These are phyloP conservation scores for Rhizopus arrhizus DNA, from an alignment of 371 early-diverging fungal genomes.

Conservation along the genomic window DNA sequence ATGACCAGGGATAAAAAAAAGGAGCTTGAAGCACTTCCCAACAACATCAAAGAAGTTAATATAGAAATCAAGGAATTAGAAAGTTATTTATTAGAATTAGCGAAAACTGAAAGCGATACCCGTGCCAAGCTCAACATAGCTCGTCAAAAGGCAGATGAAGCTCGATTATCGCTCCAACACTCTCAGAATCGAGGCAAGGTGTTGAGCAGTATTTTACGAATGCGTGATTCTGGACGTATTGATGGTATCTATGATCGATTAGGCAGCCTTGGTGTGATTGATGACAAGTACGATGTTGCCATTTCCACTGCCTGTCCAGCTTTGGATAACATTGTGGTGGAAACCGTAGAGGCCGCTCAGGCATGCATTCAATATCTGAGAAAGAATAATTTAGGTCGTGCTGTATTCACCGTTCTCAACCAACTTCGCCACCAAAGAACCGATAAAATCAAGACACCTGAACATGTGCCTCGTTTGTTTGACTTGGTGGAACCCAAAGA, in stretches of 20 bases:
- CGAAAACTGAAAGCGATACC: constrained; percentile 32
- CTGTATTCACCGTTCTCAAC: constrained; percentile 89
- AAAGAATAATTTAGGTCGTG: constrained; percentile 86
- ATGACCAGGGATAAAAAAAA: constrained; percentile 29
- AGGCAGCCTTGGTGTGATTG: constrained; percentile 96
- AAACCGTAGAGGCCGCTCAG: constrained; percentile 91
- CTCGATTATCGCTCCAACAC: constrained; percentile 62
- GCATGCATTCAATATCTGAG: constrained; percentile 92
- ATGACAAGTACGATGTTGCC: constrained; percentile 95
- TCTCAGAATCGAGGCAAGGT: constrained; percentile 79
- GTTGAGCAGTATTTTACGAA: constrained; percentile 70
- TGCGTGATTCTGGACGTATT: constrained; percentile 81
- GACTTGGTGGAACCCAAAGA: constrained; percentile 88
- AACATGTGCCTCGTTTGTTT: constrained; percentile 86
- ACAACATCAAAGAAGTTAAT: constrained; percentile 50
- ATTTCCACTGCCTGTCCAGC: constrained; percentile 90
- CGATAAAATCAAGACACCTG: constrained; percentile 71
- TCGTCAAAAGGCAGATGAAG: constrained; percentile 72
- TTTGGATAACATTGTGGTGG: constrained; percentile 95
- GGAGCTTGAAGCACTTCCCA: constrained; percentile 30
- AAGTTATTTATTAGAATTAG: constrained; percentile 34
- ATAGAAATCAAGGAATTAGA: constrained; percentile 55
- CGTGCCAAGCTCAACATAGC: constrained; percentile 43
- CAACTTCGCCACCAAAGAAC: constrained; percentile 62
- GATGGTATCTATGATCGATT: constrained; percentile 92